Evolutionary conservation across 345 rosid species (phyloP).

Genomic region (Trapa bicornis): DNA sequence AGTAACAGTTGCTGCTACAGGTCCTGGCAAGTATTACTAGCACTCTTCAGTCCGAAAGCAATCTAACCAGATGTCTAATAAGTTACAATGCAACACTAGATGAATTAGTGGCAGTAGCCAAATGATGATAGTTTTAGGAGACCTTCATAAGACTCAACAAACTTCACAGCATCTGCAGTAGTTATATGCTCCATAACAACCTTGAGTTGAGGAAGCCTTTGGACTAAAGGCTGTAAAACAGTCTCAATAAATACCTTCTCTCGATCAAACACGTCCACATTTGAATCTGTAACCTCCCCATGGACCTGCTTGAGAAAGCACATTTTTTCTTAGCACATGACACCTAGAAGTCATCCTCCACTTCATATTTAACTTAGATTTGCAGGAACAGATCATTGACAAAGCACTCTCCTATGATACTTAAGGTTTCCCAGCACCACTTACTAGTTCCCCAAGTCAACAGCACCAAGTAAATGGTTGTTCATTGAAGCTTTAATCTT

Average conservation of each 20-base stretch:
- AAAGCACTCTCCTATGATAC: background rate
- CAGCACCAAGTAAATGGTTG: background rate
- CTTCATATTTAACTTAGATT: background rate
- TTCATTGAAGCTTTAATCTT: background rate
- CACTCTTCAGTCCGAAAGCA: background rate
- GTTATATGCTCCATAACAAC: constrained; percentile 11
- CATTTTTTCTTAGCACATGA: background rate
- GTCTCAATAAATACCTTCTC: constrained; percentile 11
- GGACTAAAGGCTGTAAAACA: constrained; percentile 7
- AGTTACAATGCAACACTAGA: background rate
- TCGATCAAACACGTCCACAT: constrained; percentile 10
- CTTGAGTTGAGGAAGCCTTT: constrained; percentile 10
- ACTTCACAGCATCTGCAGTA: constrained; percentile 10
- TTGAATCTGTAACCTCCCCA: constrained; percentile 12
- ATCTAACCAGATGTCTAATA: background rate
- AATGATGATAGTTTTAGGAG: background rate
- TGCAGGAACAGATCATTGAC: background rate
- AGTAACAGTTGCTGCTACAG: constrained; percentile 80
- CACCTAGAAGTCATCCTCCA: background rate
- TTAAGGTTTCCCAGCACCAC: background rate
- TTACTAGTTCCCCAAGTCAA: background rate
- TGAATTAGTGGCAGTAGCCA: background rate
- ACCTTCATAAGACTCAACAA: constrained; percentile 6
- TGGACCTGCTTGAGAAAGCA: constrained; percentile 6
- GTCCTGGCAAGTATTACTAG: constrained; percentile 23